Percentiles rank a stretch among this genome's conserved stretches.
phyloP scores from a whole-genome alignment of 306 rosid species.

The Morella rubra region DNA sequence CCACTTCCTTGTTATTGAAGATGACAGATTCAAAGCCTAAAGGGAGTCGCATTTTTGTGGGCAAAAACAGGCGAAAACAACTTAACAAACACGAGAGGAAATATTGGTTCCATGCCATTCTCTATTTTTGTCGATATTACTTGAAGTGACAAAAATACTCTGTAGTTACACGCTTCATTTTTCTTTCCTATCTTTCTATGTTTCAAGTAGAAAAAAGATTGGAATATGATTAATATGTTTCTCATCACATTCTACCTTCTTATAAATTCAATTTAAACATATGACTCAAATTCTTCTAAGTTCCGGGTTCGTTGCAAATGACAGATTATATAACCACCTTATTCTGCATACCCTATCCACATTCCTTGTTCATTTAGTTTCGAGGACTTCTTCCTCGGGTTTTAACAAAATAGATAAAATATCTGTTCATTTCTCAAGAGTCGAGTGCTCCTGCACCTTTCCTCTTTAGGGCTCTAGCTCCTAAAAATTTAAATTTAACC shows the following conservation, averaged over 20 bases:
- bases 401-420: no score
- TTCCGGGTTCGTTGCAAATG: neutral
- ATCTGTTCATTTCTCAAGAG: no score
- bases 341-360: neutral
- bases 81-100: neutral
- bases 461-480: neutral
- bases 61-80: neutral
- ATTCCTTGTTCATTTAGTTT: constrained; percentile 3
- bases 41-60: neutral
- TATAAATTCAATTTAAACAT: neutral
- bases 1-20: neutral
- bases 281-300: neutral
- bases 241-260: neutral
- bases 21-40: neutral
- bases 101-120: neutral
- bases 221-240: neutral
- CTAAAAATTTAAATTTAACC: constrained; percentile 5
- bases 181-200: neutral
- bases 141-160: neutral
- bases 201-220: neutral
- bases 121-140: neutral
- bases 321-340: neutral
- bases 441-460: no score
- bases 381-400: no score
- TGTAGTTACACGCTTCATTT: neutral